Conservation (phyloP, 768 basidiomycete genomes). For the Myochromella boudieri region DNA sequence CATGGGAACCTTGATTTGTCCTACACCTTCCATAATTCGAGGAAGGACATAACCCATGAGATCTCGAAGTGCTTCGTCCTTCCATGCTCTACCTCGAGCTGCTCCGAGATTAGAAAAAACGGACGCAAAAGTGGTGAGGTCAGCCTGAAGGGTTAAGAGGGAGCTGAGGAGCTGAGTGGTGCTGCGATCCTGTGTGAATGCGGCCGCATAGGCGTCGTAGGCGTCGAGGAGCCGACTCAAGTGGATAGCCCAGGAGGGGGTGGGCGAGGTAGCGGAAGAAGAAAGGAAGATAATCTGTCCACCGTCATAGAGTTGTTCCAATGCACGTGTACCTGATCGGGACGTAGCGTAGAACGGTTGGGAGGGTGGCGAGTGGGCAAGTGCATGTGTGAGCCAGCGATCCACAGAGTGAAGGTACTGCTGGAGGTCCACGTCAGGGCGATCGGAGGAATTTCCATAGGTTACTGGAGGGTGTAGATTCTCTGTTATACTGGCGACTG, state of each 20-base stretch:
- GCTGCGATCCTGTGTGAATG: constrained; percentile 19
- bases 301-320: constrained; percentile 24
- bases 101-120: constrained; percentile 10
- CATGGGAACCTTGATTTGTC: constrained; percentile 28
- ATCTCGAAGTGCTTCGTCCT: constrained; percentile 22
- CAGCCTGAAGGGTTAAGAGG: constrained; percentile 14
- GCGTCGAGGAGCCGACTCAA: constrained; percentile 15
- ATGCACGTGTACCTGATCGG: constrained; percentile 17
- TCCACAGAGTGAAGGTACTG: constrained; percentile 18
- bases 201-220: constrained; percentile 17
- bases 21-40: constrained; percentile 27
- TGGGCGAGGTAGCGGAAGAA: not conserved
- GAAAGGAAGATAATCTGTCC: constrained; percentile 17
- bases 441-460: not conserved
- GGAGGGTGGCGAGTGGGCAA: constrained; percentile 9
- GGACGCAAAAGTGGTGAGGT: constrained; percentile 12
- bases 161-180: constrained; percentile 19
- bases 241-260: constrained; percentile 16
- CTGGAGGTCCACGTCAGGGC: constrained; percentile 16
- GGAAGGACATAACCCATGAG: constrained; percentile 35
- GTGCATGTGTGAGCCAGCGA: constrained; percentile 21
- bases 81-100: constrained; percentile 5
- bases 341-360: constrained; percentile 24
- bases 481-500: constrained; percentile 1
- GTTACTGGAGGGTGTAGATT: not conserved